Percentiles rank a stretch among this genome's conserved stretches.
phyloP scores from a whole-genome alignment of 1,284 basidiomycete species.

The Heliocybe sulcata region DNA sequence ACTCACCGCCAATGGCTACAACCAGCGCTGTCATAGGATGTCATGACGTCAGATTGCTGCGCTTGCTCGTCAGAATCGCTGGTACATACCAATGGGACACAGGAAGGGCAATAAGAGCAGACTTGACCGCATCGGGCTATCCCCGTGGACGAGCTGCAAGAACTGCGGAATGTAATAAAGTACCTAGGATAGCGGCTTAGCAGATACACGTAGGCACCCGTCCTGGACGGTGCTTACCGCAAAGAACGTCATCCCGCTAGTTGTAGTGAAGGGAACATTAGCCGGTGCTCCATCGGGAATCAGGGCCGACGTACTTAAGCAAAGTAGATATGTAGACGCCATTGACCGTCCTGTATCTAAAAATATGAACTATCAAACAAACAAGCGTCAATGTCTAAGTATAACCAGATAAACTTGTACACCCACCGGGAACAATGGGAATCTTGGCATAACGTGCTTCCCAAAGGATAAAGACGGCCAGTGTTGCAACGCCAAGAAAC shows the following conservation, averaged over 20 bases:
- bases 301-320: slow-evolving; percentile 16
- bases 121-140: slow-evolving; percentile 34
- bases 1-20: neutral
- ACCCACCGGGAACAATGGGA: slow-evolving; percentile 25
- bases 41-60: neutral
- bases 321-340: slow-evolving; percentile 30
- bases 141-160: slow-evolving; percentile 38
- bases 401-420: neutral
- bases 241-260: slow-evolving; percentile 6
- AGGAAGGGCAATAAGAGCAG: slow-evolving; percentile 27
- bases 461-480: slow-evolving; percentile 31
- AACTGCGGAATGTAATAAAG: slow-evolving; percentile 36
- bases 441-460: slow-evolving; percentile 33
- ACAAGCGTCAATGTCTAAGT: neutral
- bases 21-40: neutral
- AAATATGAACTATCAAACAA: slow-evolving; percentile 24
- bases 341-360: slow-evolving; percentile 28
- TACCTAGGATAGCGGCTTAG: slow-evolving; percentile 9
- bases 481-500: slow-evolving; percentile 26
- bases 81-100: slow-evolving; percentile 24
- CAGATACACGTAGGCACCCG: neutral
- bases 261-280: neutral
- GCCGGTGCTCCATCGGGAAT: neutral
- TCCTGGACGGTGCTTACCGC: neutral
- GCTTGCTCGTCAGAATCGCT: neutral